Evolutionary conservation across 2,329 filamentous ascomycete species (phyloP), one percentile per base, ranked within the genome.

Genomic region (Alternaria triticimaculans): DNA sequence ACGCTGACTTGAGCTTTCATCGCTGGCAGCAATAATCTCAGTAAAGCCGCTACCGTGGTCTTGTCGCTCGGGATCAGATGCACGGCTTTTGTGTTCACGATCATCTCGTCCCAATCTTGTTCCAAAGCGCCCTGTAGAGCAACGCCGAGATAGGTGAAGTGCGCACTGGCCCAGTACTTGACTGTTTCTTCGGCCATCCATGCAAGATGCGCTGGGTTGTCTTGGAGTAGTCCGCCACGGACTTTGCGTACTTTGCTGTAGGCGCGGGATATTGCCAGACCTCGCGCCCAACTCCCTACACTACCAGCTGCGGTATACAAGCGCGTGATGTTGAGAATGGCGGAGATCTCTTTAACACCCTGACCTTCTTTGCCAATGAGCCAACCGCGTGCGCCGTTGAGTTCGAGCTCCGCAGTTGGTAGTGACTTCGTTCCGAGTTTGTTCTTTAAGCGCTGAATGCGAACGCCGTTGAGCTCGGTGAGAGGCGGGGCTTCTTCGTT

Each of bases 351-450:
- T 23, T 87, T 86, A 28, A 92, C 85, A 2, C 91, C 92, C 44
- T 86, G 80, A 1, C 91, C 90, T 65, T 91, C 85, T 4, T 85
- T 80, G 6, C 92, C 92, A 26, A 94, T 80, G 6, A 93, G 82
- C 83, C 89, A 56, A 76, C 70, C 80, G 33, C 79, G 75, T 10
- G 75, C 73, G 33, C 73, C 73, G 64, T 57, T 73, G 41, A 82
- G 83, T 63, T 90, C 89, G 0, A 94, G 84, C 76, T 94, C 91
- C 0, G 90, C 91, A 0, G 91, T 93, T 0, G 91, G 90, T 0
- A 94, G 81, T 0, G 88, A 84, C 50, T 87, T 87, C 0, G 90
- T 93, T 25, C 91, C 91, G 4, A 92, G 84, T 72, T 93, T 94
- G 76, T 87, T 87, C 80, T 94, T 93, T 15, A 94, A 81, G 0